Evolutionary conservation across 257 asterid genomes (phyloP).

Genomic region (Salvia hispanica): DNA sequence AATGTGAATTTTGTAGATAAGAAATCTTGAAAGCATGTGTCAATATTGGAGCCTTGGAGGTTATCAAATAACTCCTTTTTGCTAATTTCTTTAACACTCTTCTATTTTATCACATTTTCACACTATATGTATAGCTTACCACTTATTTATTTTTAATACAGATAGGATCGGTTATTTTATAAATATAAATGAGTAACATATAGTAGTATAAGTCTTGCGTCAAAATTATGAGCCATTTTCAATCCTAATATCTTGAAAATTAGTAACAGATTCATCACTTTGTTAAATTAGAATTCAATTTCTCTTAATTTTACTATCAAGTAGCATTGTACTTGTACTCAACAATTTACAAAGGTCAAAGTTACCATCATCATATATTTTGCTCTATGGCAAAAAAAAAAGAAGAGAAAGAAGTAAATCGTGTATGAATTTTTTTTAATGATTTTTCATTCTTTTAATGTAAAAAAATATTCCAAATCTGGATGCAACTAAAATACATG

Average conservation of each 20-base stretch:
- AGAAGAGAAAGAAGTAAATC: not conserved
- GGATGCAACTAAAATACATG: not conserved
- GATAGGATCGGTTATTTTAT: not conserved
- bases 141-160: not conserved
- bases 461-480: not conserved
- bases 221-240: no score
- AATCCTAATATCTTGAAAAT: no score
- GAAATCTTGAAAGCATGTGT: not conserved
- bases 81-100: not conserved
- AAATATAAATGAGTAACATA: not conserved
- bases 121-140: not conserved
- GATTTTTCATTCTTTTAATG: not conserved
- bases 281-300: no score
- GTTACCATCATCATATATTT: no score
- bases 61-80: not conserved
- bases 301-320: no score
- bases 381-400: no score
- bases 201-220: no score
- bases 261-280: no score
- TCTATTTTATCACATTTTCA: not conserved
- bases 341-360: no score
- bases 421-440: not conserved
- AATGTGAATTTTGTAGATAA: slow-evolving; percentile 11
- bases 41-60: slow-evolving; percentile 1
- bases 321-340: no score